phyloP scores from a whole-genome alignment of 768 basidiomycete species.

The Pleurotus eryngii region DNA sequence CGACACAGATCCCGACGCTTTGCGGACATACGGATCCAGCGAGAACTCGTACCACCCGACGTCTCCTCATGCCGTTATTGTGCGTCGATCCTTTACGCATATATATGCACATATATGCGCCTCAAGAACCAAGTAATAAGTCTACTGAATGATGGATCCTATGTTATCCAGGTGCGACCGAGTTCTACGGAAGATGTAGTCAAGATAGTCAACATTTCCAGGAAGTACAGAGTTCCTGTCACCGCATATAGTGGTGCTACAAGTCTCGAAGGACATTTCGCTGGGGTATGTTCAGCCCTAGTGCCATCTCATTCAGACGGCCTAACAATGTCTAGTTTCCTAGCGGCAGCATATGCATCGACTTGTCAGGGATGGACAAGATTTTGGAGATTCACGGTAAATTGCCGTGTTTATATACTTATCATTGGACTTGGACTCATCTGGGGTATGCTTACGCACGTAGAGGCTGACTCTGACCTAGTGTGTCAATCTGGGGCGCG shows the following conservation, averaged over 20 bases:
- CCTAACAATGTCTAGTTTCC: constrained; percentile 31
- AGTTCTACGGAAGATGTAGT: constrained; percentile 78
- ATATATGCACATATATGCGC: constrained; percentile 1
- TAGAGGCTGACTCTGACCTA: constrained; percentile 72
- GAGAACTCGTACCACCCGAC: constrained; percentile 43
- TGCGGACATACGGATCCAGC: constrained; percentile 54
- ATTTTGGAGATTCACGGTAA: constrained; percentile 73
- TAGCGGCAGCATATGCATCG: constrained; percentile 72
- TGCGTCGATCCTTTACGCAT: background rate
- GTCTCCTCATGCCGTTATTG: constrained; percentile 10
- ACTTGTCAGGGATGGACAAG: constrained; percentile 75
- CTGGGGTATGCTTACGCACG: background rate
- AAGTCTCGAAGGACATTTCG: constrained; percentile 73
- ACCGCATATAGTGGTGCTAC: constrained; percentile 82
- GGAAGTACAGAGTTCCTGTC: constrained; percentile 73
- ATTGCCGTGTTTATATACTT: constrained; percentile 8
- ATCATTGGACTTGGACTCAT: background rate
- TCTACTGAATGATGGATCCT: constrained; percentile 14
- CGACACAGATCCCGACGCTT: constrained; percentile 44
- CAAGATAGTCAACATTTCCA: constrained; percentile 70
- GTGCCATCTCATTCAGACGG: background rate
- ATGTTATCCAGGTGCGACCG: constrained; percentile 65
- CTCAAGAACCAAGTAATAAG: constrained; percentile 25
- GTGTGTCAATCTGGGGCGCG: constrained; percentile 72
- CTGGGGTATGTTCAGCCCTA: constrained; percentile 41